Conservation (phyloP, 129 eudicot species). For the Calendula officinalis region DNA sequence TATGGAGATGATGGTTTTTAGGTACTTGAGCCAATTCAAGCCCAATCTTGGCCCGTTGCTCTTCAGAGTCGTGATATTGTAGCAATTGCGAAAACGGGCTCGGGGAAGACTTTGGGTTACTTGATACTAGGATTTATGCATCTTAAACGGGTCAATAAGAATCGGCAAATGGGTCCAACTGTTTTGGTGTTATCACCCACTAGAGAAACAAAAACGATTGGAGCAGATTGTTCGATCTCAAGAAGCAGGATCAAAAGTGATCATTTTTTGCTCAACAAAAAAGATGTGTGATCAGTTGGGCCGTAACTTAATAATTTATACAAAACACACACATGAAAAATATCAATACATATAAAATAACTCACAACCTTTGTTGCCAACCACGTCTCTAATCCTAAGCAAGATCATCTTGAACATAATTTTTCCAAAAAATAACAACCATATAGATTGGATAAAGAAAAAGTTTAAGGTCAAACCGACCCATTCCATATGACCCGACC, state of each 20-base stretch:
- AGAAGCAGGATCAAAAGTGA: conserved; percentile 83
- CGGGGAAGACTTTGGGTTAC: conserved; percentile 96
- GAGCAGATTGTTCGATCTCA: conserved; percentile 90
- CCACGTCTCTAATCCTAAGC: no score
- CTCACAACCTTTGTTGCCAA: no score
- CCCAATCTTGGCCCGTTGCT: conserved; percentile 99
- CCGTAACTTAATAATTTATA: conserved; percentile 29
- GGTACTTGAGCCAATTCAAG: conserved; percentile 86
- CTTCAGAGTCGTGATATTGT: conserved; percentile 89
- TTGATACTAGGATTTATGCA: conserved; percentile 87
- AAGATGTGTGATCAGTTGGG: conserved; percentile 94
- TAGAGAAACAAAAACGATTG: conserved; percentile 76
- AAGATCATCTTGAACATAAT: no score
- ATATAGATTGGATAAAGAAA: no score
- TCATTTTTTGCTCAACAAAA: conserved; percentile 91
- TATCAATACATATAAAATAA: no score
- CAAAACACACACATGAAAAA: no score
- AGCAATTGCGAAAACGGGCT: conserved; percentile 95
- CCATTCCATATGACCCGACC: no score
- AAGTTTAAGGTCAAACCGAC: no score
- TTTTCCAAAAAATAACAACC: no score
- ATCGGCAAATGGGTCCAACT: conserved; percentile 84
- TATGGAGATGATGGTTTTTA: conserved; percentile 47
- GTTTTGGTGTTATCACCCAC: conserved; percentile 94
- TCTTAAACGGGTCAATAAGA: conserved; percentile 63